phyloP scores from a whole-genome alignment of 2,329 filamentous ascomycete species.

The Penicillium brevicompactum region DNA sequence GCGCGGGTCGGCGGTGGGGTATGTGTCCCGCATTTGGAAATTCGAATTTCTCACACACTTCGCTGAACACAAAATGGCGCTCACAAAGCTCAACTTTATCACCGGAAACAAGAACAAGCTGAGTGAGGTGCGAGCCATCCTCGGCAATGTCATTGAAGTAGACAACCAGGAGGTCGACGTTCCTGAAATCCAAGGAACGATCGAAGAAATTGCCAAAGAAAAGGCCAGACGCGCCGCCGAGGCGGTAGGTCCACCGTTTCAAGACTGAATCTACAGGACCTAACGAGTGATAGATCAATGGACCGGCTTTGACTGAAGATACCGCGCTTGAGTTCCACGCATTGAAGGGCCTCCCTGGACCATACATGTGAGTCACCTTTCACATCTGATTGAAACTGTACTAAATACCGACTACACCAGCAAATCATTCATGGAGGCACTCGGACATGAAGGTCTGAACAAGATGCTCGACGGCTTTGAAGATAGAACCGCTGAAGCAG shows the following conservation, averaged over 20 bases:
- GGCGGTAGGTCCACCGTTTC: constrained; percentile 67
- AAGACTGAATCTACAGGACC: no score
- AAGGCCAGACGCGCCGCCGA: constrained; percentile 85
- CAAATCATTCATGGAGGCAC: constrained; percentile 87
- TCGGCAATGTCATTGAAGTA: constrained; percentile 72
- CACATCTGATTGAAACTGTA: constrained; percentile 2
- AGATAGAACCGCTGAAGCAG: constrained; percentile 88
- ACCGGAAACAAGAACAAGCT: constrained; percentile 96
- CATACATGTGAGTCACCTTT: constrained; percentile 77
- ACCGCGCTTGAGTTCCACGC: constrained; percentile 93
- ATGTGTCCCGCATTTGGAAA: not conserved
- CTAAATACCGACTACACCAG: constrained; percentile 49
- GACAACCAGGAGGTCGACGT: constrained; percentile 76
- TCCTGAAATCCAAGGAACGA: constrained; percentile 85
- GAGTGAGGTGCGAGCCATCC: constrained; percentile 82
- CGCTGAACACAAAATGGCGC: constrained; percentile 45
- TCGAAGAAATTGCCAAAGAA: constrained; percentile 86
- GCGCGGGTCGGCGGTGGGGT: not conserved
- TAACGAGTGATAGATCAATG: constrained; percentile 62
- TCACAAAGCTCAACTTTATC: constrained; percentile 78
- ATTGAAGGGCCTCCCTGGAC: constrained; percentile 85
- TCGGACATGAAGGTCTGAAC: constrained; percentile 85
- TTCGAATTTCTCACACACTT: not conserved
- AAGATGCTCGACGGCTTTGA: constrained; percentile 85
- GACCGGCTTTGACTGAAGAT: constrained; percentile 92